Evolutionary conservation across 1,139 yeast species (phyloP), one percentile per base, ranked within the genome.

Genomic region (Kurtzmaniella quercitrusa): DNA sequence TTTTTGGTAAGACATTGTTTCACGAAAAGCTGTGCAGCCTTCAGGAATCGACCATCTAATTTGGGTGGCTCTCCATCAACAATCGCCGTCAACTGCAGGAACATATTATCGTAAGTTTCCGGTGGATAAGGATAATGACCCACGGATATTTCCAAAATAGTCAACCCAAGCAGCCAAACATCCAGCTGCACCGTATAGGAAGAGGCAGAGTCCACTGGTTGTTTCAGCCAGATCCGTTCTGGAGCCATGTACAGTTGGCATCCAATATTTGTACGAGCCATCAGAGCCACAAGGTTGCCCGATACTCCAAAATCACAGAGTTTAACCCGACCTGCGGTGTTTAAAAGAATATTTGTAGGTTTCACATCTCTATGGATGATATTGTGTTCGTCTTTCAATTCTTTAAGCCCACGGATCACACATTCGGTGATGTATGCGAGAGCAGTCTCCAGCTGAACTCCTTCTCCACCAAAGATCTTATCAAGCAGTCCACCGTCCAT

Each of bases 181-280:
- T 94, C 99, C 9, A 95, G 84, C 59, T 93, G 97, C 11, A 89
- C 96, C 1, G 97, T 84, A 63, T 93, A 93, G 0, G 95, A 82
- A 11, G 37, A 17, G 20, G 19, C 20, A 16, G 80, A 74, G 51
- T 81, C 93, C 57, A 85, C 91, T 3, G 76, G 76, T 39, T 55
- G 68, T 40, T 63, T 48, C 2, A 68, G 59, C 61, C 85, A 83
- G 56, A 93, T 94, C 57, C 99, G 77, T 62, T 93, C 99, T 1
- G 99, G 99, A 0, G 98, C 98, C 98, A 94, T 94, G 65, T 93
- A 93, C 4, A 96, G 87, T 65, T 93, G 98, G 63, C 98, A 94
- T 5, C 99, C 99, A 54, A 93, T 91, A 57, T 93, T 93, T 0
- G 99, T 93, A 56, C 89, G 82, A 8, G 98, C 98, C 55, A 93